A percentile compares a stretch with the other conserved stretches of the same genome.
Conservation (phyloP, 2,329 filamentous ascomycete genomes). For the Trichoderma atroviride region DNA sequence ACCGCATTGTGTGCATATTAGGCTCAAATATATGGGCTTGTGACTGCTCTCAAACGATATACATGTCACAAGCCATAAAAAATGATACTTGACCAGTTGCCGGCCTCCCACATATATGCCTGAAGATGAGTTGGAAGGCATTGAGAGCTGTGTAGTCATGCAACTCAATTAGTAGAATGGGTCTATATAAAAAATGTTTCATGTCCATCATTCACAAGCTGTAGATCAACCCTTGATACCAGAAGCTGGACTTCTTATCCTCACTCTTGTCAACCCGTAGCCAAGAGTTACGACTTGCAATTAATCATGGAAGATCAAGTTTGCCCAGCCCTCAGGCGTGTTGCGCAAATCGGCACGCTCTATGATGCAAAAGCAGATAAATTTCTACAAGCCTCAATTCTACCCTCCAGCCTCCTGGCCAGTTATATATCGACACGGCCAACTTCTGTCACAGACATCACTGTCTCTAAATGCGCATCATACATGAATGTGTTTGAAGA, state of each 20-base stretch:
- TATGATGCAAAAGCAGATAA: constrained; percentile 28
- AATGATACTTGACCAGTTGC: not conserved
- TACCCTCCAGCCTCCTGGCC: not conserved
- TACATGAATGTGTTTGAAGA: constrained; percentile 6
- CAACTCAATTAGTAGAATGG: not conserved
- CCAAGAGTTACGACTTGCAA: not conserved
- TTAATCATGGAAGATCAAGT: constrained; percentile 14
- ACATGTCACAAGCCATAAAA: not conserved
- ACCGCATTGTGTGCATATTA: not conserved
- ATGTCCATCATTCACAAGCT: not conserved
- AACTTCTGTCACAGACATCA: not conserved
- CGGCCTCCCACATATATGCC: not conserved
- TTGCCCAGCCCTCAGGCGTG: constrained; percentile 22
- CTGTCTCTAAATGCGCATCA: not conserved
- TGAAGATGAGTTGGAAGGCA: not conserved
- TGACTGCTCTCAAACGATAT: not conserved
- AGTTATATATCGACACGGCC: not conserved
- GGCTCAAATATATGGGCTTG: no score
- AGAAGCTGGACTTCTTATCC: not conserved
- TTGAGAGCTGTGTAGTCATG: not conserved
- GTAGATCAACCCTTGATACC: not conserved
- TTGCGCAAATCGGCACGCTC: constrained; percentile 27
- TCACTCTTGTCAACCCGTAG: not conserved
- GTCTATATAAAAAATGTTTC: not conserved
- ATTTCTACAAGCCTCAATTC: constrained; percentile 25